Conservation (phyloP, 805 yeast genomes). For the Candida nanaspora region DNA sequence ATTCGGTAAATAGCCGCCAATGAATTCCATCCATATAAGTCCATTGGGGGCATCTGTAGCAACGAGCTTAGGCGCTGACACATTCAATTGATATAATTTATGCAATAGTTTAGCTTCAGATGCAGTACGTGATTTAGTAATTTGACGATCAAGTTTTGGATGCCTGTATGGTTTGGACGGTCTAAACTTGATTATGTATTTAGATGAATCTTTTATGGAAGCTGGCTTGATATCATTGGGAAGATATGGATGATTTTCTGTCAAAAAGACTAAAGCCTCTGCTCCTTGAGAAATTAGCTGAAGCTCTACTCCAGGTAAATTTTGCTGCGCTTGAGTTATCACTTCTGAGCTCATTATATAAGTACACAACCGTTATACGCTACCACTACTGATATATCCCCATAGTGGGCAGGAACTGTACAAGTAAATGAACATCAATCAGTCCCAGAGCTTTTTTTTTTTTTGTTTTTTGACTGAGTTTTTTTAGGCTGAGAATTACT, state of each 20-base stretch:
- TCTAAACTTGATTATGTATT: conserved; percentile 71
- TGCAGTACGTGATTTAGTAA: conserved; percentile 75
- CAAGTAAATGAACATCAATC: too few relatives aligned
- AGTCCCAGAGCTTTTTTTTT: too few relatives aligned
- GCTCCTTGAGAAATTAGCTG: conserved; percentile 78
- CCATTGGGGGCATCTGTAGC: conserved; percentile 76
- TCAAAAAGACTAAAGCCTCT: conserved; percentile 71
- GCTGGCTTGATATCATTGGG: conserved; percentile 23
- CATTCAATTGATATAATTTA: conserved; percentile 44
- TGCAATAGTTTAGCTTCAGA: conserved; percentile 77
- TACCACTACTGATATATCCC: too few relatives aligned
- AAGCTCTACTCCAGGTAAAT: conserved; percentile 44
- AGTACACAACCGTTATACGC: too few relatives aligned
- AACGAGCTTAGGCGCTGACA: conserved; percentile 67
- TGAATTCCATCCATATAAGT: conserved; percentile 78
- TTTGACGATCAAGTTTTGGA: conserved; percentile 63
- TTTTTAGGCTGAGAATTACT: too few relatives aligned
- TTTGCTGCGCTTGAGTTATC: conserved; percentile 32
- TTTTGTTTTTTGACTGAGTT: too few relatives aligned
- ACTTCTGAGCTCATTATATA: conserved; percentile 47
- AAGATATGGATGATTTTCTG: conserved; percentile 61
- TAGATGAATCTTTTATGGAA: conserved; percentile 18
- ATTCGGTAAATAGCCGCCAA: conserved; percentile 50
- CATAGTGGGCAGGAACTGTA: too few relatives aligned
- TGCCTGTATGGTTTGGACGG: conserved; percentile 92